Conservation (phyloP, 805 yeast species). For the Yarrowia sp. region DNA sequence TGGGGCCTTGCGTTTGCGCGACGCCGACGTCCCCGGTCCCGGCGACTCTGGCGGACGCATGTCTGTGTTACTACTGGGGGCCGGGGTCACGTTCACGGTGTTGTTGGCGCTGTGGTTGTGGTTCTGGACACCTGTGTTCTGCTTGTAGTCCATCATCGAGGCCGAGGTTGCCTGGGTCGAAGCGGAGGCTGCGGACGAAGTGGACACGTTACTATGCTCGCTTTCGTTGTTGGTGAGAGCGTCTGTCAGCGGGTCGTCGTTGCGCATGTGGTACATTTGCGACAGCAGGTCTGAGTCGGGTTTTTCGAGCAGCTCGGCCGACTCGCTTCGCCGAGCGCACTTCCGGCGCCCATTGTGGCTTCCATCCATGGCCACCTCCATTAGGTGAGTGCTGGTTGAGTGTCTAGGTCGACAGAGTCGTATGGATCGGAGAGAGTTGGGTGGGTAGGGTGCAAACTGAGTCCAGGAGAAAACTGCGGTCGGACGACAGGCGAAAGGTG, state of each 20-base stretch:
- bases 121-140: background rate
- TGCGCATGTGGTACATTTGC: slow-evolving; percentile 28
- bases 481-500: background rate
- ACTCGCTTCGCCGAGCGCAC: slow-evolving; percentile 20
- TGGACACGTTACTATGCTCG: slow-evolving; percentile 27
- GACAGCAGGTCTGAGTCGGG: slow-evolving; percentile 17
- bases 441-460: slow-evolving; percentile 12
- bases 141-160: slow-evolving; percentile 7
- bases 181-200: slow-evolving; percentile 15
- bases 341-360: slow-evolving; percentile 35
- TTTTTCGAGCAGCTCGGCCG: slow-evolving; percentile 30
- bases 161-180: slow-evolving; percentile 19
- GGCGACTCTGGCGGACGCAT: slow-evolving; percentile 26
- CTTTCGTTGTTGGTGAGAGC: slow-evolving; percentile 20
- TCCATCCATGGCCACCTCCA: slow-evolving; percentile 36
- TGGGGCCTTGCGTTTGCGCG: slow-evolving; percentile 33
- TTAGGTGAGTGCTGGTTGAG: slow-evolving; percentile 1
- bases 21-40: slow-evolving; percentile 12
- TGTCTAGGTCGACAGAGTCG: slow-evolving; percentile 8
- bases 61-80: slow-evolving; percentile 23
- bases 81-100: background rate
- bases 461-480: slow-evolving; percentile 14
- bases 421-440: slow-evolving; percentile 8
- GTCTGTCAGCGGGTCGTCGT: slow-evolving; percentile 24
- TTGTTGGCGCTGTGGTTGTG: background rate